Base-by-base conservation (phyloP, 371 early-diverging fungal genomes). In the Actinomucor elegans region DNA sequence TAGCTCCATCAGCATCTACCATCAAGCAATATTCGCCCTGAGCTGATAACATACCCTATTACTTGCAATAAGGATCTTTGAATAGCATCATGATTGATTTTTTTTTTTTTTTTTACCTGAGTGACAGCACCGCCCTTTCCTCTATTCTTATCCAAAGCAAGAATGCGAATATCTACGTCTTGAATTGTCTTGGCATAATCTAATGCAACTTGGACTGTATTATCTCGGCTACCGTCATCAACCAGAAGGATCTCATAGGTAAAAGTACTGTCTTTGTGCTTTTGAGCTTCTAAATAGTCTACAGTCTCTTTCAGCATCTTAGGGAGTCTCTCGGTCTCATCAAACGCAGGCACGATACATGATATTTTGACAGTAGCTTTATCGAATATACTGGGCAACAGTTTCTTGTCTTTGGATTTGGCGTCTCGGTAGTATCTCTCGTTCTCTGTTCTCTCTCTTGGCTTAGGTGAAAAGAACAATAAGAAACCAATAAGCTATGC, bases 1-100 rank as follows among this genome's bases (percentile, higher is more conserved):
- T 93, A 0, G 98, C 96, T 18, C 96, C 98, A 70, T 97, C 98
- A 0, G 98, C 96, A 71, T 97, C 98, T 14, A 92, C 96, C 83
- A 97, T 94, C 52, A 97, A 67, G 31, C 94, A 66, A 31, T 62
- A 62, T 42, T 87, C 73, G 10, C 96, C 98, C n/a, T 89, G 77
- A 15, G 93, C 80, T 38, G 71, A 73, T 47, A 93, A 69, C 71
- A 96, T 85, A 6, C 98, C 98, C 90, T 91, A 55, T 7, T 33
- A 11, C n/a, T n/a, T n/a, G n/a, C n/a, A n/a, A n/a, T n/a, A n/a
- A n/a, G n/a, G n/a, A n/a, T n/a, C n/a, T n/a, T n/a, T n/a, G n/a
- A n/a, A n/a, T n/a, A n/a, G n/a, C n/a, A n/a, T n/a, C n/a, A n/a
- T n/a, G n/a, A n/a, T n/a, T n/a, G n/a, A n/a, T n/a, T n/a, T n/a